phyloP scores from a whole-genome alignment of 176 grass and related monocot species.

The Aechmea fasciata region DNA sequence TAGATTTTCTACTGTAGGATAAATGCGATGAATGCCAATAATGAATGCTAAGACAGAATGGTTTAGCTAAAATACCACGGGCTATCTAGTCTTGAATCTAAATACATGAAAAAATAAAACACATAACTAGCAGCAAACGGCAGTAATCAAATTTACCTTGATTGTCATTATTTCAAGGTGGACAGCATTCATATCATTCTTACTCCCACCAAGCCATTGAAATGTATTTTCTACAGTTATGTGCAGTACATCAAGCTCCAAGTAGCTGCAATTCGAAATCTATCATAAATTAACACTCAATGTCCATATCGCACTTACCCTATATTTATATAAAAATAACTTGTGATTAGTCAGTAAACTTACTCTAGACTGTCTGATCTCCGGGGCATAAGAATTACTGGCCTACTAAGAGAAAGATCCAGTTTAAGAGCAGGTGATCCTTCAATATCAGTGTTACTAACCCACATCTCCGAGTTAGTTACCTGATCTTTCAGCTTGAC shows the following conservation, averaged over 20 bases:
- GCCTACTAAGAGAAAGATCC: constrained; percentile 81
- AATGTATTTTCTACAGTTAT: constrained; percentile 86
- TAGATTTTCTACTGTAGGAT: no score
- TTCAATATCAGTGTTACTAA: constrained; percentile 89
- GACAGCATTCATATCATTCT: constrained; percentile 72
- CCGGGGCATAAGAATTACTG: constrained; percentile 93
- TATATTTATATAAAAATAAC: not conserved
- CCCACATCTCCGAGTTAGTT: constrained; percentile 83
- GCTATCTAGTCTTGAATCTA: no score
- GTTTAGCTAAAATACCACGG: no score
- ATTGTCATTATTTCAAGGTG: constrained; percentile 74
- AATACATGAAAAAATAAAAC: not conserved
- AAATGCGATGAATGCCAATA: no score
- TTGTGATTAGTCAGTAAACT: constrained; percentile 5
- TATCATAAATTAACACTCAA: not conserved
- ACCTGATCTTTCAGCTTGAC: constrained; percentile 82
- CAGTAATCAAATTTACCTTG: constrained; percentile 39
- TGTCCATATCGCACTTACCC: not conserved
- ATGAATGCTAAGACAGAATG: no score
- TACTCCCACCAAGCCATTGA: constrained; percentile 81
- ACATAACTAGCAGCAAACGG: constrained; percentile 14
- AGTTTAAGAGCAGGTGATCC: constrained; percentile 85
- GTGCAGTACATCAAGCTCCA: constrained; percentile 86
- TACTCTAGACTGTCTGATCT: constrained; percentile 73
- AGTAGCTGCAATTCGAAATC: constrained; percentile 50